Base-by-base conservation (phyloP, 176 grass and related monocot genomes). In the Bolboschoenus planiculmis region DNA sequence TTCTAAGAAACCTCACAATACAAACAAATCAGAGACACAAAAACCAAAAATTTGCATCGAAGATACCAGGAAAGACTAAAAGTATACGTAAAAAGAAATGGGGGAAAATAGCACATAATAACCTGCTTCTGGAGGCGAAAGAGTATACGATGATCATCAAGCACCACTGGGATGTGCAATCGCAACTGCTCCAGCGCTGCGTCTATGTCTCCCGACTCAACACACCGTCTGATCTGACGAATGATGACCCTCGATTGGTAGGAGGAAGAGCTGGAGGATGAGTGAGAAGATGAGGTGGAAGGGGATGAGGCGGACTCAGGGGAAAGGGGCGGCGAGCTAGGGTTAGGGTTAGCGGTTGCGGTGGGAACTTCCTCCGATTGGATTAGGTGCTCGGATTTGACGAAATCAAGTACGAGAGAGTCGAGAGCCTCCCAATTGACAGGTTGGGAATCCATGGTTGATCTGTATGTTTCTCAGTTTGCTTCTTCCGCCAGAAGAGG, bases 81-180 rank as follows among this genome's bases (percentile, higher is more conserved):
- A 10, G 24, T 13, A 31, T 4, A 31, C 24, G 81, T 3, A 40
- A 56, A 11, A 26, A 54, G 83, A 54, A 83, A 1, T 36, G 20
- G 27, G 16, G 0, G 1, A 31, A 50, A 29, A 16, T 55, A 74
- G 7, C 39, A 34, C 26, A 21, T 34, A 37, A 58, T 48, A n/a
- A 95, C 96, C 89, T 99, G 96, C 82, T 99, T 99, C 79, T 99
- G 92, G 64, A 99, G 83, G 60, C 90, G 89, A 81, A 99, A 99
- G 24, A 95, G 92, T 56, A 99, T 86, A 53, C 96, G 96, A 79
- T 90, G 92, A 83, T 95, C 92, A 75, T 87, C 82, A 40, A 99
- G 89, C 56, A 88, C 79, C n/a, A 66, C 84, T 23, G 96, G 96
- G 21, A 90, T 87, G 84, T 90, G 85, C 59, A 76, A 62, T 18